These are phyloP conservation scores for Naegleria gruberi DNA, from an alignment of 208 protist species.

Conservation along the genomic window DNA sequence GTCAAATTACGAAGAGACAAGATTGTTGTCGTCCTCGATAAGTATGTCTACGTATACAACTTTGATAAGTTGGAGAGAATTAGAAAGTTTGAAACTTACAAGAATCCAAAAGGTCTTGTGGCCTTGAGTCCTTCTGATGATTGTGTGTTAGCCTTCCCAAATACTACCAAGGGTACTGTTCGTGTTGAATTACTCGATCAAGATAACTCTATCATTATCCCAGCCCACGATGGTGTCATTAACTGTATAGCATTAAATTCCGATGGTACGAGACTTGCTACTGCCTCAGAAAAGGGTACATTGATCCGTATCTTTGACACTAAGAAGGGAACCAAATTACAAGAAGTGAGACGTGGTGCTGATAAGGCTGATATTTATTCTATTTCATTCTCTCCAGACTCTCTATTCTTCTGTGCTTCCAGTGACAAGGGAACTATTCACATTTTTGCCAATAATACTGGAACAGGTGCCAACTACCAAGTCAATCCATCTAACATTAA, in stretches of 20 bases:
- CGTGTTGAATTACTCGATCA: constrained; percentile 23
- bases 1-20: constrained; percentile 68
- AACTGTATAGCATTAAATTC: constrained; percentile 60
- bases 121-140: constrained; percentile 14
- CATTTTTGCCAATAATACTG: constrained; percentile 14
- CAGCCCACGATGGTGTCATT: constrained; percentile 61
- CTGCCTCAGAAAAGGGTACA: constrained; percentile 62
- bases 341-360: constrained; percentile 21
- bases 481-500: not conserved
- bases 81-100: constrained; percentile 66
- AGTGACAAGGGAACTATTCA: constrained; percentile 22
- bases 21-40: constrained; percentile 71
- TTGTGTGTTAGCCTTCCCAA: constrained; percentile 25
- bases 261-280: constrained; percentile 69
- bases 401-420: constrained; percentile 11
- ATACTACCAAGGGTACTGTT: constrained; percentile 18
- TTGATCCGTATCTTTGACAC: constrained; percentile 24
- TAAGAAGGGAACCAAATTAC: not conserved
- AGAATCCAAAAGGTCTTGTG: constrained; percentile 60
- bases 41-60: constrained; percentile 79
- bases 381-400: constrained; percentile 17
- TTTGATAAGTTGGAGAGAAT: constrained; percentile 70
- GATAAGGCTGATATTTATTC: constrained; percentile 17
- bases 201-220: constrained; percentile 37
- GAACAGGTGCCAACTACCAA: not conserved